Conservation (phyloP, 768 basidiomycete genomes). For the Russula sp. region DNA sequence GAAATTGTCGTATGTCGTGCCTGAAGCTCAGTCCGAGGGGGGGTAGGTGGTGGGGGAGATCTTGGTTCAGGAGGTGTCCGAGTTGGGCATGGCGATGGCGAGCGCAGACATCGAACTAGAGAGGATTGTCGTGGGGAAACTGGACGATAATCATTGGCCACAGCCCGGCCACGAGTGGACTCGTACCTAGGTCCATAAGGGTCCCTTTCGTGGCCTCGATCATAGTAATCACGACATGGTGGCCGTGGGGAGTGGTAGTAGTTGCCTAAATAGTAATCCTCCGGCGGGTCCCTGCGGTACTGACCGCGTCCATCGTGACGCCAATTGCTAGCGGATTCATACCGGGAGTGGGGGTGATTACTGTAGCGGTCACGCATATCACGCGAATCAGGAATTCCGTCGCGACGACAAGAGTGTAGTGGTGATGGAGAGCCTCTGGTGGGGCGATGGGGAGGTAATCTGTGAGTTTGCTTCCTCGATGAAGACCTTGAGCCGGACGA, state of each 20-base stretch:
- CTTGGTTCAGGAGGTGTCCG: slow-evolving; percentile 20
- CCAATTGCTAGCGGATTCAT: slow-evolving; percentile 14
- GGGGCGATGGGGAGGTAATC: slow-evolving; percentile 16
- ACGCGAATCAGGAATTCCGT: slow-evolving; percentile 11
- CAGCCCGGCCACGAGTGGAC: not conserved
- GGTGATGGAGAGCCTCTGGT: slow-evolving; percentile 11
- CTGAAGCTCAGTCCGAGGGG: slow-evolving; percentile 21
- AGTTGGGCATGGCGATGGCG: slow-evolving; percentile 21
- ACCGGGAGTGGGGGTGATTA: not conserved
- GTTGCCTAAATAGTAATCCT: slow-evolving; percentile 5
- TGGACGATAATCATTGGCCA: slow-evolving; percentile 21
- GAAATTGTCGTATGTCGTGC: slow-evolving; percentile 32
- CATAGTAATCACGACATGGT: slow-evolving; percentile 7
- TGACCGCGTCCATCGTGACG: slow-evolving; percentile 12
- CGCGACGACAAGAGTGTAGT: slow-evolving; percentile 9
- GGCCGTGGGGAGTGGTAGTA: slow-evolving; percentile 13
- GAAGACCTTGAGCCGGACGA: slow-evolving; percentile 19
- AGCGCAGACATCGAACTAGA: slow-evolving; percentile 13
- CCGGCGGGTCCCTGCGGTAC: slow-evolving; percentile 8
- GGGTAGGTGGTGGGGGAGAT: slow-evolving; percentile 22
- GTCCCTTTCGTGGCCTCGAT: slow-evolving; percentile 17
- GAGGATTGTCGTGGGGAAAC: slow-evolving; percentile 22
- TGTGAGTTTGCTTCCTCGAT: slow-evolving; percentile 17
- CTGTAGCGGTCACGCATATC: slow-evolving; percentile 2
- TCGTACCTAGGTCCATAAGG: slow-evolving; percentile 12